Evolutionary conservation across 257 asterid genomes (phyloP), one percentile per base, ranked within the genome.

Genomic region (Voacanga thouarsii): DNA sequence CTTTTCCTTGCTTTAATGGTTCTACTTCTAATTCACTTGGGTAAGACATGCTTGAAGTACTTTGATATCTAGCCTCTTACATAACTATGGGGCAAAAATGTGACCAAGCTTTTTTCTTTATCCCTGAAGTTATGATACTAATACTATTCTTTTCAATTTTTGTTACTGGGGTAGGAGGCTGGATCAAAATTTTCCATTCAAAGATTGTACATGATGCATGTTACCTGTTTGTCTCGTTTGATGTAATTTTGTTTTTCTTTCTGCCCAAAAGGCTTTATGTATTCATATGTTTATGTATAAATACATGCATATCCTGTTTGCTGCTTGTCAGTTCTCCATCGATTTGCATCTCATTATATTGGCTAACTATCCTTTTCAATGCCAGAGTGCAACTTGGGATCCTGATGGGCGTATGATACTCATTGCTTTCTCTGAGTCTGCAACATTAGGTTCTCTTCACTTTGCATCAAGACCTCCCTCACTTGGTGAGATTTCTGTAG

Each of bases 331-430:
- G 56, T 19, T 73, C 10, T 15, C 30, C 18, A 76, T 39, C 19
- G 16, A 10, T 37, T 50, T 57, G 43, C 70, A 47, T 16, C 26
- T 6, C 43, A 3, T 28, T 30, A 66, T 43, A 41, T 21, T 39
- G 47, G 15, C 24, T 74, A 37, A 67, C 23, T 77, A 15, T 69
- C 28, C 23, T 44, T 14, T 74, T 69, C 83, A 81, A 70, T 80
- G 76, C 68, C 80, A 94, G 98, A 96, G 99, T 84, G 99, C 98
- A 82, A 86, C 90, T 24, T 95, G 99, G 99, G 98, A 95, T 87
- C 98, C 97, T 67, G 83, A 80, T 85, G 97, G 97, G 50, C 93
- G 90, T 70, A 96, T 89, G 83, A 51, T 80, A 43, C 79, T 80
- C 37, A 41, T 80, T 41, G 83, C 83, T 74, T 80, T 80, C 77